Base-by-base conservation (phyloP, 2,329 filamentous ascomycete species). In the Fusarium sp. region DNA sequence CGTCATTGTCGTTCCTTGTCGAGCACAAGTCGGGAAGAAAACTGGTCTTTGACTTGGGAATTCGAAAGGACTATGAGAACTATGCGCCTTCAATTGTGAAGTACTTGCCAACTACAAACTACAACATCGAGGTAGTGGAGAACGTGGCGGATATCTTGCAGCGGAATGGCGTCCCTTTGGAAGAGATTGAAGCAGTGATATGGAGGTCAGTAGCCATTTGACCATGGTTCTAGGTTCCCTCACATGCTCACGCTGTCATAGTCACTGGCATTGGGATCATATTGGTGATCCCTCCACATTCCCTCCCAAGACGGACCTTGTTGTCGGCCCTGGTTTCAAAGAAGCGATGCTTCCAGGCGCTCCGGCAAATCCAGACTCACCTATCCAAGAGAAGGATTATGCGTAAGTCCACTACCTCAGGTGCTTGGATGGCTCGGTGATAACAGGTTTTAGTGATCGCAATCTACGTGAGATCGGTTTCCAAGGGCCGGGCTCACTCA, bases 291-390 rank as follows among this genome's bases (percentile, higher is more conserved):
- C 78, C 0, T 76, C 78, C 0, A 73, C 69, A 0, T 86, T 86
- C 44, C 81, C 82, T 1, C 1, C 64, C 0, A 71, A 64, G 1
- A 83, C 82, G 1, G 75, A 79, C 8, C 64, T 87, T 1, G 64
- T 86, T 29, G 82, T 85, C 4, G 85, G 84, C 0, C 79, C 83
- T 0, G 83, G 83, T 0, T 81, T 85, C 69, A 80, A 78, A 43
- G 58, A 76, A 3, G 70, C 70, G 0, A 78, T 81, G 64, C 65
- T 80, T 4, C 83, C 83, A 0, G 82, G 80, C 1, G 82, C 76
- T 44, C 84, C 83, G 0, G 53, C 65, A 2, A 74, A 77, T 22
- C 68, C 72, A 3, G 64, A 78, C 0, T 74, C 74, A 1, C 67
- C 68, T 1, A 66, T 80, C 0, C 65, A 71, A 4, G 75, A 78